Conservation (phyloP, 1,284 basidiomycete genomes). For the Tilletia indica region DNA sequence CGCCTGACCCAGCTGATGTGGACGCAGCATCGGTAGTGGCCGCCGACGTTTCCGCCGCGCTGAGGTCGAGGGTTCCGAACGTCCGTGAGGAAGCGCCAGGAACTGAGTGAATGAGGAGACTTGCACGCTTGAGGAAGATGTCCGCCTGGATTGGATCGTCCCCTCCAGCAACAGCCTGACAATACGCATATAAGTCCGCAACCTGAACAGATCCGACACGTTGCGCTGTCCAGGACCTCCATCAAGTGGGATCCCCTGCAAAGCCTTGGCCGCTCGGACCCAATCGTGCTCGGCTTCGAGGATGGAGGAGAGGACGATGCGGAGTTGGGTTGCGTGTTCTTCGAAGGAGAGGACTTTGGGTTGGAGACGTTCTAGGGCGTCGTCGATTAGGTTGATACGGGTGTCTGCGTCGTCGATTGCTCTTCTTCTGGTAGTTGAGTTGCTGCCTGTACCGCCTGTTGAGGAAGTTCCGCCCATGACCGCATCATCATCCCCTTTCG, state of each 20-base stretch:
- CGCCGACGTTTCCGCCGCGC: not conserved
- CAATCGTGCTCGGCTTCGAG: constrained; percentile 89
- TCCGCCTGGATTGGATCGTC: constrained; percentile 91
- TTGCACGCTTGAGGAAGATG: constrained; percentile 93
- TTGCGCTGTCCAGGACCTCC: constrained; percentile 69
- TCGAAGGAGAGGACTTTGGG: constrained; percentile 82
- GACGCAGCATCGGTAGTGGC: not conserved
- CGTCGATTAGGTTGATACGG: constrained; percentile 66
- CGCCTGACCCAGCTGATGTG: not conserved
- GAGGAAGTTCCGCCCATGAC: not conserved
- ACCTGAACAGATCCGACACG: constrained; percentile 78
- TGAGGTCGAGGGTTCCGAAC: constrained; percentile 4
- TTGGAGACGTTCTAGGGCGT: constrained; percentile 70
- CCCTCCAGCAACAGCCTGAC: constrained; percentile 88
- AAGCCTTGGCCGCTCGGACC: constrained; percentile 81
- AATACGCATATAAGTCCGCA: constrained; percentile 87
- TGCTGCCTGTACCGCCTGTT: not conserved
- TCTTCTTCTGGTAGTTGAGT: constrained; percentile 58
- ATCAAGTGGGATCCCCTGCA: constrained; percentile 87
- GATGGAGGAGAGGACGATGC: constrained; percentile 81
- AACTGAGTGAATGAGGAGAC: constrained; percentile 70
- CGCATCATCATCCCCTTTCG: not conserved
- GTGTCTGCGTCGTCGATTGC: constrained; percentile 35
- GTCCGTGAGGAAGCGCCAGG: constrained; percentile 33
- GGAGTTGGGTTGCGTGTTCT: constrained; percentile 80